These are phyloP conservation scores for Apiospora saccharicola DNA, from an alignment of 2,329 filamentous ascomycete species.

Conservation along the genomic window DNA sequence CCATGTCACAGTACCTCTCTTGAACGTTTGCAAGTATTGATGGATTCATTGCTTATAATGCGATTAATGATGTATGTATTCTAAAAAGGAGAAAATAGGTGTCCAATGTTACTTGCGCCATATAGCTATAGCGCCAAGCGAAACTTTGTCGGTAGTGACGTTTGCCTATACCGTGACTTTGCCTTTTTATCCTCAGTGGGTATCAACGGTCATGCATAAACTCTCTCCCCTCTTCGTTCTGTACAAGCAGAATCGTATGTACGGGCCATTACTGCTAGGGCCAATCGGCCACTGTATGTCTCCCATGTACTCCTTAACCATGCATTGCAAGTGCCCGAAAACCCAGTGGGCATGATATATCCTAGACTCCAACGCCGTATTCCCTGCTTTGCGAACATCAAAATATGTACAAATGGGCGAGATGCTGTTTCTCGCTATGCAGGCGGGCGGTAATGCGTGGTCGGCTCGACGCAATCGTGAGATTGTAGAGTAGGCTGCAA, in stretches of 20 bases:
- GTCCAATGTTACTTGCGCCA: neutral
- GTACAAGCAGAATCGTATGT: conserved; percentile 2
- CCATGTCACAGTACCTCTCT: neutral
- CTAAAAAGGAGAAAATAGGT: conserved; percentile 5
- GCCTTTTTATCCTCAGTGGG: neutral
- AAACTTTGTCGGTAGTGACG: neutral
- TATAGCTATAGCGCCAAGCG: conserved; percentile 7
- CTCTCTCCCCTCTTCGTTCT: neutral
- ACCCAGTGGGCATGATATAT: conserved; percentile 21
- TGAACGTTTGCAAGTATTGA: neutral
- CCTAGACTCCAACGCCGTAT: conserved; percentile 3
- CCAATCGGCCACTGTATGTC: neutral
- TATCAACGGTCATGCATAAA: conserved; percentile 18
- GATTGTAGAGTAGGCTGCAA: neutral
- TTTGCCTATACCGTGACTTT: conserved; percentile 8
- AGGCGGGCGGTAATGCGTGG: neutral
- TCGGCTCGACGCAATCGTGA: conserved; percentile 17
- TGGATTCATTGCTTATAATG: neutral
- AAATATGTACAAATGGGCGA: conserved; percentile 20
- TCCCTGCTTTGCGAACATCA: neutral
- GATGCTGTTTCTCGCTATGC: neutral
- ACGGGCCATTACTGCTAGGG: conserved; percentile 5
- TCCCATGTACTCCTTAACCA: conserved; percentile 20
- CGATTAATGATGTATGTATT: conserved; percentile 5
- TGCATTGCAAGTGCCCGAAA: conserved; percentile 18